Conservation (phyloP, 306 rosid species). For the Gastrolobium bilobum region DNA sequence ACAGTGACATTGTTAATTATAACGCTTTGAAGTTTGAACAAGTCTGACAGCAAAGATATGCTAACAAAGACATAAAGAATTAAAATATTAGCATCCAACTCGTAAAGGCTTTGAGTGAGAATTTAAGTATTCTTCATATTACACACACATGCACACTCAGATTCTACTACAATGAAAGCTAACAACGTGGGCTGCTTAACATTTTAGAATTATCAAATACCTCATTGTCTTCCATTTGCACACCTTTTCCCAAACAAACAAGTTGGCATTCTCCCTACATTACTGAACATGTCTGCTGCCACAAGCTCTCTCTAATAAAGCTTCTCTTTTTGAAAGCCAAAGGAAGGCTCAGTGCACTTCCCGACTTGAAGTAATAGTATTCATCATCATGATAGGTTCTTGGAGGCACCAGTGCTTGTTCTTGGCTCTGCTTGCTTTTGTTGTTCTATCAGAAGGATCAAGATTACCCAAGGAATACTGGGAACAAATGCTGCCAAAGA, state of each 20-base stretch:
- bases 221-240: slow-evolving; percentile 74
- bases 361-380: neutral
- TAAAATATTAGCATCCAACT: slow-evolving; percentile 48
- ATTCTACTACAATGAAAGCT: slow-evolving; percentile 55
- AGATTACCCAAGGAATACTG: slow-evolving; percentile 65
- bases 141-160: slow-evolving; percentile 45
- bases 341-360: slow-evolving; percentile 24
- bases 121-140: slow-evolving; percentile 42
- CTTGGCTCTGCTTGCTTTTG: slow-evolving; percentile 56
- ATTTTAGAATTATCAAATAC: slow-evolving; percentile 59
- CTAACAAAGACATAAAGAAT: slow-evolving; percentile 44
- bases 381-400: slow-evolving; percentile 60
- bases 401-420: slow-evolving; percentile 63
- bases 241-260: slow-evolving; percentile 66
- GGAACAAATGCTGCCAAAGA: slow-evolving; percentile 88
- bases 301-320: slow-evolving; percentile 52
- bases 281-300: slow-evolving; percentile 77
- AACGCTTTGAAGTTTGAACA: slow-evolving; percentile 49
- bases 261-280: slow-evolving; percentile 79
- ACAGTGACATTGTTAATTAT: slow-evolving; percentile 35
- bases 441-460: slow-evolving; percentile 64
- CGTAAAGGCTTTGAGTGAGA: slow-evolving; percentile 35
- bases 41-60: slow-evolving; percentile 63
- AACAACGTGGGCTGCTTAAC: slow-evolving; percentile 63
- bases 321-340: slow-evolving; percentile 52